phyloP scores from a whole-genome alignment of 2,329 filamentous ascomycete genomes.

The Phialophora macrospora region DNA sequence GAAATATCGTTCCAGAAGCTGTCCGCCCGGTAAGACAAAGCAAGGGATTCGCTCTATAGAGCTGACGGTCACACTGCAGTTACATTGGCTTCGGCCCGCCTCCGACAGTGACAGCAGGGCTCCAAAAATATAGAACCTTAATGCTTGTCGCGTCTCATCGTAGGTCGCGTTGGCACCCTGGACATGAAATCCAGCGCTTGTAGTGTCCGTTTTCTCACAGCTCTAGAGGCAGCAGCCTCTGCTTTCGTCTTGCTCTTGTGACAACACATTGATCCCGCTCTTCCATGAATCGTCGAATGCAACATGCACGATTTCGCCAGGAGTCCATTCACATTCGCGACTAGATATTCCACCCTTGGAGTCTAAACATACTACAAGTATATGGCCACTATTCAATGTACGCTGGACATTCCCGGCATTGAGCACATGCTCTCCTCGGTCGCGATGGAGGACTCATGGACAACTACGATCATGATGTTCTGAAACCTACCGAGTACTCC shows the following conservation, averaged over 20 bases:
- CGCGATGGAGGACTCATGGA: neutral
- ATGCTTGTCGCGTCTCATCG: neutral
- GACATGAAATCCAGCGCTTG: neutral
- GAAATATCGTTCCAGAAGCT: neutral
- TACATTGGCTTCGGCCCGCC: neutral
- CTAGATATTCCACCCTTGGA: neutral
- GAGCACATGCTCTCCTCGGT: neutral
- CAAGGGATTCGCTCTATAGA: neutral
- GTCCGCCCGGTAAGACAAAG: neutral
- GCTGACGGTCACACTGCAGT: neutral
- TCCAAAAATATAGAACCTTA: neutral
- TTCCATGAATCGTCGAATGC: neutral
- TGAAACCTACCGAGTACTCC: no score
- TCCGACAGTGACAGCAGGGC: neutral
- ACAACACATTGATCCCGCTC: neutral
- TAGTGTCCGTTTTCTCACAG: neutral
- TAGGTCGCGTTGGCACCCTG: neutral
- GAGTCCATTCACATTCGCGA: neutral
- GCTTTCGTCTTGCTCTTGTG: neutral
- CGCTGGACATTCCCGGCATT: neutral
- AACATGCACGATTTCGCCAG: neutral
- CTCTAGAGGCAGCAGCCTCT: neutral
- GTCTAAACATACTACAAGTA: neutral
- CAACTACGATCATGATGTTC: neutral
- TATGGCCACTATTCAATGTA: neutral